Evolutionary conservation across 306 rosid species (phyloP), one percentile per base, ranked within the genome.

Genomic region (Aeschynomene evenia): DNA sequence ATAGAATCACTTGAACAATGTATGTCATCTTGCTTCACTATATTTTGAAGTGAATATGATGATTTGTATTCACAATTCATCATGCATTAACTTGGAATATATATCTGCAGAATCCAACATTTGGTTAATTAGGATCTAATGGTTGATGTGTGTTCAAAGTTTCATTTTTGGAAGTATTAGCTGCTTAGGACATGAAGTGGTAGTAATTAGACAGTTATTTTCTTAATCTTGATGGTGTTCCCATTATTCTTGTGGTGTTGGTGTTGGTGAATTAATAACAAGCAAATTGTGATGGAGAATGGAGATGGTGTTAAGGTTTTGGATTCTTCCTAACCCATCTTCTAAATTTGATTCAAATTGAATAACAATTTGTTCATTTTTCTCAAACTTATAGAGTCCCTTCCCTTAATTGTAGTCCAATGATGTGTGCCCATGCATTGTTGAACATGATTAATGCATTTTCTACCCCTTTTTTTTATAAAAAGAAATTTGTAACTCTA

Each of bases 41-140:
- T 50, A 18, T 14, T 62, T 46, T 61, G 36, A 67, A 73, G 58
- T 73, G 34, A 61, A 20, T 59, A 1, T 71, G 43, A 14, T 72
- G 40, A 63, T 70, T 15, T 34, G n/a, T n/a, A 14, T 40, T 46
- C 42, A 49, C 53, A 22, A 24, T 48, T 23, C 37, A 18, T 36
- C 73, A 28, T 57, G n/a, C 69, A 57, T 10, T 20, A 34, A 66
- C 21, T 8, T 19, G 42, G 33, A 56, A 23, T 53, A 16, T 37
- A 51, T 9, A n/a, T n/a, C n/a, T n/a, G n/a, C n/a, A n/a, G n/a
- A n/a, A n/a, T n/a, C n/a, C n/a, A n/a, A n/a, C n/a, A n/a, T n/a
- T n/a, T n/a, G n/a, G n/a, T n/a, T n/a, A n/a, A n/a, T n/a, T n/a
- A n/a, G 3, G 22, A 11, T n/a, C 59, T 74, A 28, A 64, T 63